Evolutionary conservation across 768 basidiomycete species (phyloP).

Genomic region (Pleurotus giganteus): DNA sequence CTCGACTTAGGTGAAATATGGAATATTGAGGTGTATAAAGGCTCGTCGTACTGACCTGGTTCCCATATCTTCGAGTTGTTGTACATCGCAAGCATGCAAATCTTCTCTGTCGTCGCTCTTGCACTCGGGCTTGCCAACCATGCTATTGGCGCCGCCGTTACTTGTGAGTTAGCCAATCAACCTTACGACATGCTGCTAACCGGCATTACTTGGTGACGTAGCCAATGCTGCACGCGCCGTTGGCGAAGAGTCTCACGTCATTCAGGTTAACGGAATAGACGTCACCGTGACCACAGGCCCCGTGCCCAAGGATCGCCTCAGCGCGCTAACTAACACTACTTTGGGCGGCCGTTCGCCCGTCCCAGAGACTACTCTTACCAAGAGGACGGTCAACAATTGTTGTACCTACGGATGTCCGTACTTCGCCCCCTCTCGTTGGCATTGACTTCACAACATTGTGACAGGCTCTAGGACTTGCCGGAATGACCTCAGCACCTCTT

Average conservation of each 20-base stretch:
- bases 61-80: too few relatives aligned
- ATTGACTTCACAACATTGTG: background rate
- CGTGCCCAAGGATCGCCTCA: background rate
- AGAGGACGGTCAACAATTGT: background rate
- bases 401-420: slow-evolving; percentile 7
- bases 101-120: background rate
- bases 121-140: background rate
- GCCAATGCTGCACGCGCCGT: background rate
- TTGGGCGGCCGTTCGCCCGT: background rate
- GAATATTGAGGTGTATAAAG: too few relatives aligned
- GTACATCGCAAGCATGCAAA: slow-evolving; percentile 1
- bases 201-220: background rate
- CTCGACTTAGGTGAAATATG: too few relatives aligned
- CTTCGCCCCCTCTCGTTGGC: background rate
- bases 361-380: slow-evolving; percentile 4
- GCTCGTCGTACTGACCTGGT: too few relatives aligned
- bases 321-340: background rate
- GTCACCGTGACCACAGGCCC: background rate
- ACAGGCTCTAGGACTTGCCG: slow-evolving; percentile 7
- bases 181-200: background rate
- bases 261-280: slow-evolving; percentile 2
- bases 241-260: background rate
- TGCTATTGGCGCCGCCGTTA: background rate
- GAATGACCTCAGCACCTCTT: slow-evolving; percentile 5
- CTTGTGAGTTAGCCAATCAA: background rate